These are phyloP conservation scores for Chytriomyces confervae DNA, from an alignment of 192 early-diverging fungal species.

Conservation along the genomic window DNA sequence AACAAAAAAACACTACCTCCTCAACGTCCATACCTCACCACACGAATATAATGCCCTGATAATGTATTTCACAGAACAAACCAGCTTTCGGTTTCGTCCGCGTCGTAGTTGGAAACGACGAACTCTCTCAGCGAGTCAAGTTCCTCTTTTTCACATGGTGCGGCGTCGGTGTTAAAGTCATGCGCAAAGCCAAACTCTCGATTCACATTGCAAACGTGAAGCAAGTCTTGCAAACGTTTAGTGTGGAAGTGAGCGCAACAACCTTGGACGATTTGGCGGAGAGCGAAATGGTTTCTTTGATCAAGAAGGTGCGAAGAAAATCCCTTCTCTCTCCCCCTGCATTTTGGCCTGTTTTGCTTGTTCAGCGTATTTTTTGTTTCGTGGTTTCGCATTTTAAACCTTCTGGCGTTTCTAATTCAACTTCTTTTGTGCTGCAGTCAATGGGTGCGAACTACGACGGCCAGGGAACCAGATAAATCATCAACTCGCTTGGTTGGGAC, in stretches of 20 bases:
- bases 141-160: constrained; percentile 52
- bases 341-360: no score
- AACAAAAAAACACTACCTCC: neutral
- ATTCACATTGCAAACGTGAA: constrained; percentile 83
- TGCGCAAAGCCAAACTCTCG: constrained; percentile 79
- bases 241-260: constrained; percentile 74
- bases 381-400: no score
- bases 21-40: no score
- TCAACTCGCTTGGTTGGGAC: neutral
- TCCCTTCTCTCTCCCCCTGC: no score
- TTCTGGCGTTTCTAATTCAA: neutral
- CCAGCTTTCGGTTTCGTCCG: constrained; percentile 85
- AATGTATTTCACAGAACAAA: constrained; percentile 44
- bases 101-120: constrained; percentile 66
- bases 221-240: constrained; percentile 68
- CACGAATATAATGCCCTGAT: no score
- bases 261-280: constrained; percentile 68
- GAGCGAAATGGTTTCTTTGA: constrained; percentile 60
- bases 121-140: constrained; percentile 53
- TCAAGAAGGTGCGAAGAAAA: constrained; percentile 63
- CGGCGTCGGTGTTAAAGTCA: constrained; percentile 53
- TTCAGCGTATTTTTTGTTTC: neutral
- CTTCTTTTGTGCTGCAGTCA: constrained; percentile 10
- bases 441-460: constrained; percentile 56
- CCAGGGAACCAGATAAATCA: constrained; percentile 15